phyloP scores from a whole-genome alignment of 2,329 filamentous ascomycete species.

The Fusarium piperis region DNA sequence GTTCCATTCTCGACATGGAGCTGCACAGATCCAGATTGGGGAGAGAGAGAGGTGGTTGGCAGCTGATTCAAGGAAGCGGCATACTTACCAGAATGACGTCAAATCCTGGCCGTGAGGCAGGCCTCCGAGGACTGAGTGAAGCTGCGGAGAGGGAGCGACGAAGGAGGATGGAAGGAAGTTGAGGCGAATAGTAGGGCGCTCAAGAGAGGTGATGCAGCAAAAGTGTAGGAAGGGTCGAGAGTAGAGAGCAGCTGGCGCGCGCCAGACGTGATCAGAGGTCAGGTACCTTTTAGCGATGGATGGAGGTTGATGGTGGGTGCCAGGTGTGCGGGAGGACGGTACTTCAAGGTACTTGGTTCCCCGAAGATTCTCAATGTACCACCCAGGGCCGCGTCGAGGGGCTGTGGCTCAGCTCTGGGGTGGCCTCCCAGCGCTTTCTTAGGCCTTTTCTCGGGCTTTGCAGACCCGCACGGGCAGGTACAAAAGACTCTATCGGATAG shows the following conservation, averaged over 20 bases:
- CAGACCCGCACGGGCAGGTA: neutral
- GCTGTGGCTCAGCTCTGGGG: conserved; percentile 41
- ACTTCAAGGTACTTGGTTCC: conserved; percentile 27
- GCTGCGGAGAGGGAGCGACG: conserved; percentile 2
- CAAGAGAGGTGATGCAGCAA: neutral
- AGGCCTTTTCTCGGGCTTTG: neutral
- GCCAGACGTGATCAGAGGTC: conserved; percentile 5
- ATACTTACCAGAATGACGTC: conserved; percentile 42
- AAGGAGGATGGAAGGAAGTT: conserved; percentile 10
- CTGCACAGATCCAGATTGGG: conserved; percentile 19
- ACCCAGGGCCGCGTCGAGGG: conserved; percentile 34
- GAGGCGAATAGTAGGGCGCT: neutral
- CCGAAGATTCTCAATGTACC: conserved; percentile 2
- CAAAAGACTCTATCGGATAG: neutral
- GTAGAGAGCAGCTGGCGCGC: conserved; percentile 1
- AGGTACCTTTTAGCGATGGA: conserved; percentile 22
- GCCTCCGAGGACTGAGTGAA: conserved; percentile 5
- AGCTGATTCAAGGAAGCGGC: conserved; percentile 24
- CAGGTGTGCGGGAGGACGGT: neutral
- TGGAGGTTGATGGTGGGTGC: conserved; percentile 15
- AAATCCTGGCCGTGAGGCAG: conserved; percentile 24
- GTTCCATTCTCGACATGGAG: conserved; percentile 8
- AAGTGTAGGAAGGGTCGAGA: neutral
- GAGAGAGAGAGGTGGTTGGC: conserved; percentile 13
- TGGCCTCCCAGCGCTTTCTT: conserved; percentile 4